Conservation (phyloP, 805 yeast genomes). For the Ogataea chonburiensis region DNA sequence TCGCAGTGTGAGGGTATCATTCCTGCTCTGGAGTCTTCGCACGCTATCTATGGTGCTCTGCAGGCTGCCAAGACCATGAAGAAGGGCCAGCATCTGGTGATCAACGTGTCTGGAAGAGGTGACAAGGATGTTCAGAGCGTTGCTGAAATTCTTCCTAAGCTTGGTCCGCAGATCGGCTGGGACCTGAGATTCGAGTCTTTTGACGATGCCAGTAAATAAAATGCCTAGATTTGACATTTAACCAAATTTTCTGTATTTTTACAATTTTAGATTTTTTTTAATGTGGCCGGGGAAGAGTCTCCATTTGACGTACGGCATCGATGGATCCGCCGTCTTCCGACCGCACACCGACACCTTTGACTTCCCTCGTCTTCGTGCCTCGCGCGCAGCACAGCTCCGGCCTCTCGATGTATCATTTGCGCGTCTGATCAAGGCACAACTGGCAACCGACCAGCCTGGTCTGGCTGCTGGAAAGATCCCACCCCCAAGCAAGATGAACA, state of each 20-base stretch:
- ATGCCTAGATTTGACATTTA: not conserved
- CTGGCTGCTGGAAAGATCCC: constrained; percentile 1
- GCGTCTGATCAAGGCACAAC: constrained; percentile 12
- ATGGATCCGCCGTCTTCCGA: constrained; percentile 33
- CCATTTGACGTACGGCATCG: constrained; percentile 44
- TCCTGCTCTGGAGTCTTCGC: constrained; percentile 97
- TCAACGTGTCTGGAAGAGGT: constrained; percentile 97
- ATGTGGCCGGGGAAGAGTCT: constrained; percentile 42
- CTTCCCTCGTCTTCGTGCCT: constrained; percentile 12
- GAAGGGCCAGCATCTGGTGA: constrained; percentile 76
- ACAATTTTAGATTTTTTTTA: constrained; percentile 4
- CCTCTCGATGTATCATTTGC: constrained; percentile 19
- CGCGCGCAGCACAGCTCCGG: constrained; percentile 2
- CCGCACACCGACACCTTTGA: constrained; percentile 8
- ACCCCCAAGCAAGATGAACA: constrained; percentile 1
- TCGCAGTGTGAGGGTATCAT: constrained; percentile 97
- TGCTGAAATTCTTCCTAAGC: constrained; percentile 85
- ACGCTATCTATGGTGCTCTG: constrained; percentile 90
- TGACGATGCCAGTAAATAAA: constrained; percentile 28
- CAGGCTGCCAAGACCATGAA: constrained; percentile 82
- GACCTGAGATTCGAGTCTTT: constrained; percentile 77
- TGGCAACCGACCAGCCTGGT: constrained; percentile 1
- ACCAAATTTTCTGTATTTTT: not conserved
- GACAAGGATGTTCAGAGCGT: constrained; percentile 98
- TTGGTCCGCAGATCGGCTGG: constrained; percentile 94